A percentile compares a stretch with the other conserved stretches of the same genome.
Conservation (phyloP, 192 early-diverging fungal species). For the Ambispora gerdemannii region DNA sequence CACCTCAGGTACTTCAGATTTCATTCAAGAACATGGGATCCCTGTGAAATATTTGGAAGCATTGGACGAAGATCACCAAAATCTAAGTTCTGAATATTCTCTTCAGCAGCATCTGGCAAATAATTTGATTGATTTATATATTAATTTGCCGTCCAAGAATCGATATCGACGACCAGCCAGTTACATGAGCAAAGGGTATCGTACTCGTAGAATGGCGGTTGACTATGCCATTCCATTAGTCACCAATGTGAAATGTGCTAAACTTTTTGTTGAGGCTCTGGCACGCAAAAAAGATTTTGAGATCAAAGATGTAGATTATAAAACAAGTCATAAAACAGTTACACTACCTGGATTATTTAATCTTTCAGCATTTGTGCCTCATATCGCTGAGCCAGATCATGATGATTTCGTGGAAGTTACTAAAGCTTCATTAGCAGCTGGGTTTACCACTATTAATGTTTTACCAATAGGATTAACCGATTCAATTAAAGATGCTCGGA, state of each 20-base stretch:
- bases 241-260: conserved; percentile 99
- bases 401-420: conserved; percentile 62
- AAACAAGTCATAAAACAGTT: conserved; percentile 81
- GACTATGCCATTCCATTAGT: conserved; percentile 96
- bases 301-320: conserved; percentile 83
- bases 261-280: conserved; percentile 95
- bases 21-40: conserved; percentile 91
- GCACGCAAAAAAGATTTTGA: conserved; percentile 69
- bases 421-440: conserved; percentile 75
- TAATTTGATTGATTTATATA: conserved; percentile 96
- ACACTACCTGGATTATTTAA: conserved; percentile 87
- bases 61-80: conserved; percentile 54
- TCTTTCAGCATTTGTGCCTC: conserved; percentile 65
- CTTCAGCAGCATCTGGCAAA: conserved; percentile 92
- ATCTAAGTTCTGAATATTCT: conserved; percentile 81
- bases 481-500: conserved; percentile 53
- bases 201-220: conserved; percentile 94
- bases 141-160: conserved; percentile 98
- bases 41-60: conserved; percentile 89
- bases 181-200: conserved; percentile 94
- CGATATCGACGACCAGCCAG: conserved; percentile 91
- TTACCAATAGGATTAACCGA: conserved; percentile 54
- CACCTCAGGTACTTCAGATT: conserved; percentile 95
- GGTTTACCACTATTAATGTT: conserved; percentile 78
- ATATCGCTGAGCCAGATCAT: conserved; percentile 41